Conservation (phyloP, 2,329 filamentous ascomycete species). For the Colletotrichum sidae region DNA sequence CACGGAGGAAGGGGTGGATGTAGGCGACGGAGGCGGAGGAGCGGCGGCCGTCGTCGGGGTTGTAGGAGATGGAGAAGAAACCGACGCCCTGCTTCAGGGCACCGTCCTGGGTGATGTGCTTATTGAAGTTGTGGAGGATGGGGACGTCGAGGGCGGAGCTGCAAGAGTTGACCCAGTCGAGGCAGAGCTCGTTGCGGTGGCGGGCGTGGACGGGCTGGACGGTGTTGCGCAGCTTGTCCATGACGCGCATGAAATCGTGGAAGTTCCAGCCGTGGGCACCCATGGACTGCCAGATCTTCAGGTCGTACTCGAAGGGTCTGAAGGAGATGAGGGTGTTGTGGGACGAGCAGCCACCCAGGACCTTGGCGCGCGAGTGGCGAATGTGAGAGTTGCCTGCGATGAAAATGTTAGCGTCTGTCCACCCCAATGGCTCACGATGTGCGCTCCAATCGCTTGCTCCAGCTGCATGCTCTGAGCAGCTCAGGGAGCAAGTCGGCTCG, state of each 20-base stretch:
- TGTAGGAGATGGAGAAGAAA: constrained; percentile 92
- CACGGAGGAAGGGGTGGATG: constrained; percentile 89
- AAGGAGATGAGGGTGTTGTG: constrained; percentile 96
- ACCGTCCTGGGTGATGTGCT: constrained; percentile 80
- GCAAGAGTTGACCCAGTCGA: constrained; percentile 89
- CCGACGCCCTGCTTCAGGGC: constrained; percentile 81
- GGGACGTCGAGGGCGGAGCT: constrained; percentile 83
- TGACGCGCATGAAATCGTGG: constrained; percentile 82
- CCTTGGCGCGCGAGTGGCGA: constrained; percentile 91
- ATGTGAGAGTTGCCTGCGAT: constrained; percentile 85
- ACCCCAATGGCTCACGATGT: constrained; percentile 2
- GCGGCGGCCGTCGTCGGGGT: constrained; percentile 86
- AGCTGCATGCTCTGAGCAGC: too few relatives aligned
- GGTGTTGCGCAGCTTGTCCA: constrained; percentile 90
- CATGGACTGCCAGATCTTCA: constrained; percentile 83
- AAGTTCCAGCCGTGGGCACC: constrained; percentile 90
- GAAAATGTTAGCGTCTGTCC: constrained; percentile 8
- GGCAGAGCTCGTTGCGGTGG: constrained; percentile 90
- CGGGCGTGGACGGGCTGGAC: constrained; percentile 87
- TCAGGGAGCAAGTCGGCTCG: background rate
- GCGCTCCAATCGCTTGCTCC: too few relatives aligned
- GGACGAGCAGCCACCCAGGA: constrained; percentile 90
- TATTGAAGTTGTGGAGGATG: constrained; percentile 86
- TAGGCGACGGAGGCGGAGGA: constrained; percentile 92
- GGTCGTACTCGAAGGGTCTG: constrained; percentile 89